Percentiles rank a stretch among this genome's conserved stretches.
phyloP scores from a whole-genome alignment of 2,329 filamentous ascomycete genomes.

The Trichoderma atrobrunneum region DNA sequence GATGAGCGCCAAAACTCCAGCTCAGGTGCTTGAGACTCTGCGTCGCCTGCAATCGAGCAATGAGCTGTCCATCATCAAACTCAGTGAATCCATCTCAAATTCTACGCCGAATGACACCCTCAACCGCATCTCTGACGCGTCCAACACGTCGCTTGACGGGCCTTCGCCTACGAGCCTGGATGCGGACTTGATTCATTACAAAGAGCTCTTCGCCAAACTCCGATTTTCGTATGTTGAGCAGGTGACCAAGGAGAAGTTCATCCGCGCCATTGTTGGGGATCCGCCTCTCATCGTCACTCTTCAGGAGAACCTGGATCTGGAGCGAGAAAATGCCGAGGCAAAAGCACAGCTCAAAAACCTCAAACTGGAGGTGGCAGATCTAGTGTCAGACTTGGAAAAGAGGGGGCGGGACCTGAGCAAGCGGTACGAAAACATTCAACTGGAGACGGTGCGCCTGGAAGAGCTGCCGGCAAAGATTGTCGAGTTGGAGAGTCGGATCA shows the following conservation, averaged over 20 bases:
- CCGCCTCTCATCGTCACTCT: constrained; percentile 81
- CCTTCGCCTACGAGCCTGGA: constrained; percentile 74
- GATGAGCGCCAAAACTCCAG: constrained; percentile 35
- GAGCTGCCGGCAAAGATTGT: constrained; percentile 51
- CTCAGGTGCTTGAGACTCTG: constrained; percentile 48
- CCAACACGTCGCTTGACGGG: constrained; percentile 60
- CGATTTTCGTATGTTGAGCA: constrained; percentile 98
- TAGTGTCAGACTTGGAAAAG: constrained; percentile 70
- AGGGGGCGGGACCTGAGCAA: constrained; percentile 57
- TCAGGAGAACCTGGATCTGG: constrained; percentile 76
- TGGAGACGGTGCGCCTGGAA: constrained; percentile 47
- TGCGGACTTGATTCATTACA: constrained; percentile 85
- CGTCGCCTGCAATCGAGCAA: constrained; percentile 54
- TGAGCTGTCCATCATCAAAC: constrained; percentile 70
- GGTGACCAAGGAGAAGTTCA: constrained; percentile 97
- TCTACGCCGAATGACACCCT: constrained; percentile 39
- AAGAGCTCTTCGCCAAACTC: constrained; percentile 91
- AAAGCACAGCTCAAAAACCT: constrained; percentile 76
- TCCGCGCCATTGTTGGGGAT: constrained; percentile 86
- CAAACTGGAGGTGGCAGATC: constrained; percentile 73
- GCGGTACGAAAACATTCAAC: constrained; percentile 50
- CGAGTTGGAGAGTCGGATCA: constrained; percentile 49
- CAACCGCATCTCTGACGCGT: constrained; percentile 70
- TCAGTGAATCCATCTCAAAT: constrained; percentile 70
- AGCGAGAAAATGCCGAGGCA: constrained; percentile 62